These are phyloP conservation scores for Aspergillus nomiae DNA, from an alignment of 2,329 filamentous ascomycete species.

Conservation along the genomic window DNA sequence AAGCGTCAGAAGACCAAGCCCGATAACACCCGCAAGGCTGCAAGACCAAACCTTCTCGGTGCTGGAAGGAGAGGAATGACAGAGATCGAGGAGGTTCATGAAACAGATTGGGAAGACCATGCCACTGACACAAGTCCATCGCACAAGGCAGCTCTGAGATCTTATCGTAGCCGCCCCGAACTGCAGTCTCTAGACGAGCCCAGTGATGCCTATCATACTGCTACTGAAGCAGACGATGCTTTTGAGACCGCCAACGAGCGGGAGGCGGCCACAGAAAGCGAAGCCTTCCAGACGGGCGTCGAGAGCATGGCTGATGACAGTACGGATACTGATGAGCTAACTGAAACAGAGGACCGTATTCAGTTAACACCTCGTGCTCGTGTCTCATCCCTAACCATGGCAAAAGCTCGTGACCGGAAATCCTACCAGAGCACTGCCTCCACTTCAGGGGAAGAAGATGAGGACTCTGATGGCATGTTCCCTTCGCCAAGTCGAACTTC, in stretches of 20 bases:
- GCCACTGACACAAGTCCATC: slow-evolving; percentile 61
- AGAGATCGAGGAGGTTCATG: slow-evolving; percentile 72
- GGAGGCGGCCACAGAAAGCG: slow-evolving; percentile 75
- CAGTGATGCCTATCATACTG: slow-evolving; percentile 76
- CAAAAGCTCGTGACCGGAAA: slow-evolving; percentile 58
- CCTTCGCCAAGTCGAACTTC: slow-evolving; percentile 66
- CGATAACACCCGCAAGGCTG: slow-evolving; percentile 75
- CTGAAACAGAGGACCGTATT: slow-evolving; percentile 73
- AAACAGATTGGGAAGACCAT: slow-evolving; percentile 90
- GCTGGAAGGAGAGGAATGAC: slow-evolving; percentile 72
- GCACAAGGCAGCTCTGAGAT: slow-evolving; percentile 40
- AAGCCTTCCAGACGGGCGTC: slow-evolving; percentile 91
- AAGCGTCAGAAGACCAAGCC: slow-evolving; percentile 65
- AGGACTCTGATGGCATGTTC: slow-evolving; percentile 62
- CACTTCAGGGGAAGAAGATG: slow-evolving; percentile 76
- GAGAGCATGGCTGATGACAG: slow-evolving; percentile 72
- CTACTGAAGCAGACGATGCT: slow-evolving; percentile 70
- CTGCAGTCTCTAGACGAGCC: slow-evolving; percentile 47
- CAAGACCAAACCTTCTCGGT: slow-evolving; percentile 72
- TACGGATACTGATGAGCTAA: slow-evolving; percentile 68
- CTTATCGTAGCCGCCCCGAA: slow-evolving; percentile 29
- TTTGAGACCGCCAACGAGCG: slow-evolving; percentile 79
- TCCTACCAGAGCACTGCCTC: slow-evolving; percentile 89
- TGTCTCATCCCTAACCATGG: slow-evolving; percentile 41
- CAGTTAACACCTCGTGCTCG: slow-evolving; percentile 42